Conservation (phyloP, 176 grass and related monocot genomes). For the Themeda triandra region DNA sequence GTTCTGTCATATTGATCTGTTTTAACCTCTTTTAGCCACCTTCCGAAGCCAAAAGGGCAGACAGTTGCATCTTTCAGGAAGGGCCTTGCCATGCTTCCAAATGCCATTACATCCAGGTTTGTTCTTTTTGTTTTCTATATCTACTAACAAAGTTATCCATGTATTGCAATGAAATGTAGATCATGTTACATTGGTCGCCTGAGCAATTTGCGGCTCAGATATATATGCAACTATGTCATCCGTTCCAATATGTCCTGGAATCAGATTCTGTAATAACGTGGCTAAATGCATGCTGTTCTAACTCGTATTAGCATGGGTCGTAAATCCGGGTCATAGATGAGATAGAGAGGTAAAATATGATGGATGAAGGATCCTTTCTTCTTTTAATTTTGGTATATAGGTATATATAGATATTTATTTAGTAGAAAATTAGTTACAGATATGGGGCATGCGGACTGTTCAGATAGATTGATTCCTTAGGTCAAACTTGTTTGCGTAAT, state of each 20-base stretch:
- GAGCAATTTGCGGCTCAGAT: neutral
- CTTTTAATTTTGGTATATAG: neutral
- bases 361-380: neutral
- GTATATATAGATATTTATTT: neutral
- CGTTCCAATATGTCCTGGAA: neutral
- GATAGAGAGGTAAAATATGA: neutral
- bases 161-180: neutral
- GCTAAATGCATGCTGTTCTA: neutral
- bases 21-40: slow-evolving; percentile 39
- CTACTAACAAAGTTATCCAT: neutral
- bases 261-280: neutral
- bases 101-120: slow-evolving; percentile 87
- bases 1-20: slow-evolving; percentile 3
- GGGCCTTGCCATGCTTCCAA: slow-evolving; percentile 82
- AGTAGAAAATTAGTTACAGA: neutral
- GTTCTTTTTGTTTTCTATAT: slow-evolving; percentile 11
- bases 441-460: neutral
- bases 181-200: neutral
- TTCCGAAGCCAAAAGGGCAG: slow-evolving; percentile 87
- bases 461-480: neutral
- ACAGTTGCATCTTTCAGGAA: slow-evolving; percentile 96
- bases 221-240: neutral
- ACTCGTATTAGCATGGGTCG: neutral
- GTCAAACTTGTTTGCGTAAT: neutral
- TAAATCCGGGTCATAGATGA: neutral